Evolutionary conservation across 1,284 basidiomycete species (phyloP), one percentile per base, ranked within the genome.

Genomic region (Melampsora larici-populina): DNA sequence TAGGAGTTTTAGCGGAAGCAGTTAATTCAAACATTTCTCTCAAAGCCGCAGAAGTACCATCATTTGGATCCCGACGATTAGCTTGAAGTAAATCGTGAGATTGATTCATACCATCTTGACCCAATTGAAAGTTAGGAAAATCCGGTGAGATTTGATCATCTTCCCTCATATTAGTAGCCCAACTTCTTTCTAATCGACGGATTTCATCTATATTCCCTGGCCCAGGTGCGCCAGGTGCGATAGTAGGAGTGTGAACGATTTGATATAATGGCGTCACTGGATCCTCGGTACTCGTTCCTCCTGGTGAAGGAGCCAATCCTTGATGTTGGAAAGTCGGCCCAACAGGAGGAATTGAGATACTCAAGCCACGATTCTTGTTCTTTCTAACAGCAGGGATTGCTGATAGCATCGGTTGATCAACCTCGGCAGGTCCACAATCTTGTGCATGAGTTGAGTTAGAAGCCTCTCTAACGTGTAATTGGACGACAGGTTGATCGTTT

Each of bases 1-100:
- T 76, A 8, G 73, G 73, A 18, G 73, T 68, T 63, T 55, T 76
- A 43, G 73, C 73, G 26, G 73, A 76, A 31, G 73, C 73, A 0
- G 73, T 76, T 11, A 76, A 55, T 43, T 63, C 73, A 69, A 76
- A 76, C 73, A 76, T 76, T n/a, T 76, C 73, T 43, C 73, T 40
- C n/a, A 68, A 65, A 11, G 73, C 73, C 33, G 66, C 29, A 9
- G 64, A 76, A 18, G 66, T 65, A 11, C 62, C 65, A 29, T 69
- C 33, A 13, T 51, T 51, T n/a, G 66, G 60, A 51, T 11, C 4
- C 1, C 40, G 48, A 36, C 15, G 2, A 29, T 40, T 33, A 58
- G 29, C 49, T 24, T 51, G 9, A 6, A 31, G 29, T 26, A 13
- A 17, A n/a, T 15, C 8, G n/a, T 48, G 26, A 29, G 60, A 6